phyloP scores from a whole-genome alignment of 2,329 filamentous ascomycete species.

The Periconia sp. region DNA sequence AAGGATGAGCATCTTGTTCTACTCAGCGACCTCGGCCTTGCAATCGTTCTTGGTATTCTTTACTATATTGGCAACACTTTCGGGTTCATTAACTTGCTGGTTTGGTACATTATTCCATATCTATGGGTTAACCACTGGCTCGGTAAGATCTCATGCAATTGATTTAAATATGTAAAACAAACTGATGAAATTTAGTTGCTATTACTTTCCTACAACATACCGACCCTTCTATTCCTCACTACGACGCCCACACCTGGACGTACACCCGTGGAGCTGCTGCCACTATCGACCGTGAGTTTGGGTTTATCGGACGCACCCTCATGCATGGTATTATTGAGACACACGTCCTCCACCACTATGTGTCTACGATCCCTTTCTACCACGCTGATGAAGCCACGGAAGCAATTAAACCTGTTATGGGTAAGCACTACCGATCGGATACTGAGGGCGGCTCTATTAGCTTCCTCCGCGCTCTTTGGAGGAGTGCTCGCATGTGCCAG shows the following conservation, averaged over 20 bases:
- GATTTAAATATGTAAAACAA: neutral
- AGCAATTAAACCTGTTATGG: slow-evolving; percentile 94
- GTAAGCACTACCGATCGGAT: slow-evolving; percentile 88
- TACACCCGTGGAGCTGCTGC: slow-evolving; percentile 92
- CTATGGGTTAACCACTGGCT: slow-evolving; percentile 99
- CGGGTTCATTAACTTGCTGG: slow-evolving; percentile 82
- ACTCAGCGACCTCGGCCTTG: slow-evolving; percentile 79
- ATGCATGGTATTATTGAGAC: slow-evolving; percentile 97
- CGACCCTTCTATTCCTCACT: slow-evolving; percentile 91
- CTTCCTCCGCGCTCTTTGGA: slow-evolving; percentile 85
- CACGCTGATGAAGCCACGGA: slow-evolving; percentile 92
- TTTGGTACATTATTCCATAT: slow-evolving; percentile 96
- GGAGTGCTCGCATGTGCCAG: slow-evolving; percentile 83
- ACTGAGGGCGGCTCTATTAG: slow-evolving; percentile 74
- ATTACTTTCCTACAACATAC: slow-evolving; percentile 99
- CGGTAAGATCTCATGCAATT: slow-evolving; percentile 70
- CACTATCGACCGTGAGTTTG: slow-evolving; percentile 96
- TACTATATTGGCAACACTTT: slow-evolving; percentile 75
- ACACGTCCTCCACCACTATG: slow-evolving; percentile 96
- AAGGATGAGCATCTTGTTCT: slow-evolving; percentile 87
- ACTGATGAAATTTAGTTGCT: slow-evolving; percentile 67
- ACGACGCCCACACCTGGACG: slow-evolving; percentile 84
- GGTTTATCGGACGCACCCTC: slow-evolving; percentile 88
- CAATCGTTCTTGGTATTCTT: slow-evolving; percentile 66
- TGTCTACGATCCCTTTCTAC: too few relatives aligned